Base-by-base conservation (phyloP, 805 yeast genomes). In the Clavispora santaluciae region DNA sequence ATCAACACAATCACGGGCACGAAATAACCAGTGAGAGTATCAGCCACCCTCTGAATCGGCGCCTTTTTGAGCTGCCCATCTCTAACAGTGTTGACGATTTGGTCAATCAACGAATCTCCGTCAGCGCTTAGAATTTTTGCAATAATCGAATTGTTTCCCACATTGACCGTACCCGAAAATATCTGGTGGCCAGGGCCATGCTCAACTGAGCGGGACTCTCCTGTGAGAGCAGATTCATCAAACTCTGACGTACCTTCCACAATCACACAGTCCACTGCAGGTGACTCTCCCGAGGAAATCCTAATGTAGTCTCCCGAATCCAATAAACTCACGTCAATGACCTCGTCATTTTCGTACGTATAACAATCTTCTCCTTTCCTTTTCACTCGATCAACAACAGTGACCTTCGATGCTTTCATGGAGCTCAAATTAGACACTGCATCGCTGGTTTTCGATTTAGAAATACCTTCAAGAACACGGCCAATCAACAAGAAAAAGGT, bases 401-500 rank as follows among this genome's bases (percentile, higher is more conserved):
- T 69, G 0, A 83, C 83, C 13, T 56, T 56, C 2, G 67, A 60
- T 1, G 76, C 76, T 39, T 83, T 78, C 46, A 82, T 60, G 6
- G 66, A 56, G 8, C 78, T 68, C 34, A 85, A 63, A 22, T 71
- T 62, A 12, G 79, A 65, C 22, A 85, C 73, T 1, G 88, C 83
- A 31, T 76, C 75, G 0, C 88, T 80, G 1, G 90, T 82, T 52
- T 79, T 79, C 22, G 73, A 67, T 54, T 83, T 85, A 1, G 90
- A 78, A 48, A 72, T 72, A 22, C 82, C 70, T 57, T 85, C 91
- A 36, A 85, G 65, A 22, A 81, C 63, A 33, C 87, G 71, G 1
- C 95, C 95, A 43, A 83, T 77, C 36, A 85, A 66, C 41, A 85
- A 61, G 59, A 85, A 85, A 53, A 85, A 78, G 0, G 89, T 75